Conservation (phyloP, 495 filamentous ascomycete genomes). For the Saxispiralis lemnorum region DNA sequence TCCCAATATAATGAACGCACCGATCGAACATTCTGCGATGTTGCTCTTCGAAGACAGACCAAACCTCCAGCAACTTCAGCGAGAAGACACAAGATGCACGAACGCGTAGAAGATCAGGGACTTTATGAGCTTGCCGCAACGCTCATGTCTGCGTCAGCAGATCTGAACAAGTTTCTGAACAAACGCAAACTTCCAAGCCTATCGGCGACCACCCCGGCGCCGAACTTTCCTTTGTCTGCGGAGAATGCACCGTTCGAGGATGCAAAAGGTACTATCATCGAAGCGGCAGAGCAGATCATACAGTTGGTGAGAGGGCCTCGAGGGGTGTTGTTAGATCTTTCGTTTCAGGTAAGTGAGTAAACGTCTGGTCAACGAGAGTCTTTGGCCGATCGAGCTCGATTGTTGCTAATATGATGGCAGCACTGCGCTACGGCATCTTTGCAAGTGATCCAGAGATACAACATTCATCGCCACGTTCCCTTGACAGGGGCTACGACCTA, state of each 20-base stretch:
- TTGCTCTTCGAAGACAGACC: too few species aligned
- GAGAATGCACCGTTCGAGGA: constrained; percentile 2
- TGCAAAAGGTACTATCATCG: constrained; percentile 1
- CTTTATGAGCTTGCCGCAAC: constrained; percentile 2
- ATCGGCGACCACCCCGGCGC: not conserved
- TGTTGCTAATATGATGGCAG: not conserved
- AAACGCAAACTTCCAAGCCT: not conserved
- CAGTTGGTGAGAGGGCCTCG: constrained; percentile 1
- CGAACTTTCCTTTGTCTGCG: constrained; percentile 1
- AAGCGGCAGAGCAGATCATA: constrained; percentile 2
- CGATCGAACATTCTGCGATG: too few species aligned
- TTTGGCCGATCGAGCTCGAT: too few species aligned
- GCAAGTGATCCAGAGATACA: constrained; percentile 2
- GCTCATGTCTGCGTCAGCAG: not conserved
- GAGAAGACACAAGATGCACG: not conserved
- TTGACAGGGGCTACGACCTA: constrained; percentile 1
- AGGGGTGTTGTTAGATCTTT: not conserved
- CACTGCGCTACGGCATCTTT: constrained; percentile 2
- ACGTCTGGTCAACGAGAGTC: not conserved
- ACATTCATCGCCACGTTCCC: constrained; percentile 1
- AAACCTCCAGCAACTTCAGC: too few species aligned
- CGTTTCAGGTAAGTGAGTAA: not conserved
- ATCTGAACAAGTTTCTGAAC: constrained; percentile 3
- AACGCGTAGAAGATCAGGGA: not conserved
- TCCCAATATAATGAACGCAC: too few species aligned